Evolutionary conservation across 495 filamentous ascomycete species (phyloP), one percentile per base, ranked within the genome.

Genomic region (Penicillium pulvis): DNA sequence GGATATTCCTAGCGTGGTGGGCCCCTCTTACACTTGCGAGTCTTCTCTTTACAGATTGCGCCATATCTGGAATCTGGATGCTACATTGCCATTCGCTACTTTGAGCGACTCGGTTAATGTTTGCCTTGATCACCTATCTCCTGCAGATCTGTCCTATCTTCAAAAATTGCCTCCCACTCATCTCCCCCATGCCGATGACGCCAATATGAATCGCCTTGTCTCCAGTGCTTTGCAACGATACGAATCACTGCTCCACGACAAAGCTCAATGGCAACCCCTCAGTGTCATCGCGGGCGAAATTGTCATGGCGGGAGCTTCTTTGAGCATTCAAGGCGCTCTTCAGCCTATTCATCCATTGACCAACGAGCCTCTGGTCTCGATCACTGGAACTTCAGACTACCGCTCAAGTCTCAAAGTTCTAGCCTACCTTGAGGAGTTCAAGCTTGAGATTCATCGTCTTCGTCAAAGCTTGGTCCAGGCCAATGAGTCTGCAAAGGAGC

Each of bases 111-210:
- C 70, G 0, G 67, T 79, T 20, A 72, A 76, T 53, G 67, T 81
- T 26, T 67, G 66, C 30, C 64, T 86, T 31, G 84, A 88, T 55
- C 84, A 87, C 69, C 75, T 89, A 17, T 77, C 78, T 7, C 70
- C 80, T 5, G 41, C 61, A 17, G 86, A 89, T 59, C 28, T 80
- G 11, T 58, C 72, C 17, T 82, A 66, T 62, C 81, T 68, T 16
- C 74, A 72, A 55, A 74, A 63, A 72, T 81, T 73, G 17, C 58
- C 53, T 19, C 53, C 54, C 35, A 61, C 69, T 28, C 59, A 64
- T 36, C 45, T 61, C 17, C 61, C 58, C 42, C 63, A 61, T 65
- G 63, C 62, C 36, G 49, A 61, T 48, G 46, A 63, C 57, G 10
- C 54, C 28, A n/a, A 53, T n/a, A 36, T 48, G 53, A 51, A 52